A percentile compares a stretch with the other conserved stretches of the same genome.
Conservation (phyloP, 2,329 filamentous ascomycete genomes). For the Raffaelea albimanens region DNA sequence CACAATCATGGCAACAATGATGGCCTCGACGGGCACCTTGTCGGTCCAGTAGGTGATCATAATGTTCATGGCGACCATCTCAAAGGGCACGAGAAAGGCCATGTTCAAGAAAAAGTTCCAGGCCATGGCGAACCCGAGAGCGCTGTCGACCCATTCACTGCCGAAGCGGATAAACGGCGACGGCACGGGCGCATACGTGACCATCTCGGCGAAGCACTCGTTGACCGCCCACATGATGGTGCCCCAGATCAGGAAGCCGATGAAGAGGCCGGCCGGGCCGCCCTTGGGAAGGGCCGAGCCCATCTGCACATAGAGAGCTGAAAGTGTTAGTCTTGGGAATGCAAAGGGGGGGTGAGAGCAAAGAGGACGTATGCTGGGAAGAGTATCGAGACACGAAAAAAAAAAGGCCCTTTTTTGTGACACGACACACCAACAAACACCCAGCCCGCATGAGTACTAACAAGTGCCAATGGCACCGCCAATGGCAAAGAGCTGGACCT, state of each 20-base stretch:
- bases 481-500: slow-evolving; percentile 33
- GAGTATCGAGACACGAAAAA: neutral
- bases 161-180: slow-evolving; percentile 70
- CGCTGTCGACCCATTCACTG: slow-evolving; percentile 26
- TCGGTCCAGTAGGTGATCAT: slow-evolving; percentile 48
- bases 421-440: too few relatives aligned
- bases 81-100: slow-evolving; percentile 31
- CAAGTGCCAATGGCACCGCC: slow-evolving; percentile 54
- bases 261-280: slow-evolving; percentile 47
- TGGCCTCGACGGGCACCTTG: slow-evolving; percentile 26
- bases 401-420: neutral
- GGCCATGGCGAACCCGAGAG: slow-evolving; percentile 35
- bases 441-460: neutral
- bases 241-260: slow-evolving; percentile 50
- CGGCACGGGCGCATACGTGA: slow-evolving; percentile 65
- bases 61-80: slow-evolving; percentile 52
- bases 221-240: slow-evolving; percentile 48
- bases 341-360: neutral
- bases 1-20: slow-evolving; percentile 10
- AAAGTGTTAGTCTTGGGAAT: too few relatives aligned
- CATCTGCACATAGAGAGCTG: slow-evolving; percentile 49
- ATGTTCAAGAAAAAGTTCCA: slow-evolving; percentile 43
- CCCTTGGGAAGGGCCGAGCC: slow-evolving; percentile 48
- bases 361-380: neutral
- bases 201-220: slow-evolving; percentile 59